A percentile compares a stretch with the other conserved stretches of the same genome.
phyloP scores from a whole-genome alignment of 495 filamentous ascomycete genomes.

The Aspergillus bertholletiae region DNA sequence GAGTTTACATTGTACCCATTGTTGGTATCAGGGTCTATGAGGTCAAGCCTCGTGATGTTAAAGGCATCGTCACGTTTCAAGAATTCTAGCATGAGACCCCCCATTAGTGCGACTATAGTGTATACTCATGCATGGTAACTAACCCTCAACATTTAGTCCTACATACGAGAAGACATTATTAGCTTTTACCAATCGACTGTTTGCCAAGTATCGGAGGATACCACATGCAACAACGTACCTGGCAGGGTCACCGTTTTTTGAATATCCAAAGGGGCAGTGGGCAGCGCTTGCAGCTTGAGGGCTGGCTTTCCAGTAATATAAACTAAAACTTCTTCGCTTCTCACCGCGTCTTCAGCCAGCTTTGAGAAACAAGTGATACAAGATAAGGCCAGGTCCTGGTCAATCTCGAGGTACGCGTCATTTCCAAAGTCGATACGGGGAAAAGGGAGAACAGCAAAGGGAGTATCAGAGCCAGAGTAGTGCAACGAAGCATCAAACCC shows the following conservation, averaged over 20 bases:
- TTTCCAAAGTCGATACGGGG: slow-evolving; percentile 19
- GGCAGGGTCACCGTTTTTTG: slow-evolving; percentile 26
- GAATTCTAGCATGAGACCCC: slow-evolving; percentile 17
- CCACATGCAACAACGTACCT: background rate
- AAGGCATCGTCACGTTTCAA: slow-evolving; percentile 19
- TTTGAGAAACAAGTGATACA: slow-evolving; percentile 27
- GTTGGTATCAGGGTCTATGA: slow-evolving; percentile 16
- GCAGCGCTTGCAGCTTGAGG: slow-evolving; percentile 20
- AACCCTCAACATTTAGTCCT: slow-evolving; percentile 28
- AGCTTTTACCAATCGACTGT: background rate
- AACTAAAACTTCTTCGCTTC: slow-evolving; percentile 20
- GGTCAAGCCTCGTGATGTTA: slow-evolving; percentile 23
- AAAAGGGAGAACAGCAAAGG: slow-evolving; percentile 22
- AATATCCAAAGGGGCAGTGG: slow-evolving; percentile 27
- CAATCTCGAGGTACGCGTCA: slow-evolving; percentile 16
- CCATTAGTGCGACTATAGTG: background rate
- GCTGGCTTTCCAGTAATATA: slow-evolving; percentile 21
- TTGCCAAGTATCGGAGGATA: background rate
- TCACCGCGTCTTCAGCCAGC: slow-evolving; percentile 18
- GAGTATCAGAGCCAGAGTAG: slow-evolving; percentile 8
- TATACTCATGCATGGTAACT: background rate
- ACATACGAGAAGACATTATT: background rate
- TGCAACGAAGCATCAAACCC: slow-evolving; percentile 25
- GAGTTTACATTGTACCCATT: slow-evolving; percentile 33
- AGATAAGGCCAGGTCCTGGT: slow-evolving; percentile 26